Evolutionary conservation across 495 filamentous ascomycete species (phyloP).

Genomic region (Pyrenopolyporus hunteri): DNA sequence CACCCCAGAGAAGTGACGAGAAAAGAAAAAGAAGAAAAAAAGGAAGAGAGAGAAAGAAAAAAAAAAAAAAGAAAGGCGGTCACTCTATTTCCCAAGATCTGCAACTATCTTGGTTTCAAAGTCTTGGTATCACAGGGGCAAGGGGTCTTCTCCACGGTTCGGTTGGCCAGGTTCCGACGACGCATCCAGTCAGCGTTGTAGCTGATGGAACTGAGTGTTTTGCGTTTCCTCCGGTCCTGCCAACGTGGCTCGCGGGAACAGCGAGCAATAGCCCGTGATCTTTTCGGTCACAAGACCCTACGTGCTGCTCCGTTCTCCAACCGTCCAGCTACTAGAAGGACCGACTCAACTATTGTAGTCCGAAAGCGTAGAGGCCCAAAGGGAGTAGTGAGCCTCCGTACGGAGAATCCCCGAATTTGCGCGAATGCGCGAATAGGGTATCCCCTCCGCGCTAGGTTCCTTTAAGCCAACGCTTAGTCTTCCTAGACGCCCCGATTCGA

Average conservation of each 20-base stretch:
- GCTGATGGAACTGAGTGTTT: conserved; percentile 38
- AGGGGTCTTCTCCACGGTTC: conserved; percentile 22
- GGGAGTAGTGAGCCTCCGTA: conserved; percentile 9
- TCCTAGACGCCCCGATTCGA: conserved; percentile 23
- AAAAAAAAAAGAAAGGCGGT: conserved; percentile 23
- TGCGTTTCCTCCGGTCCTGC: conserved; percentile 29
- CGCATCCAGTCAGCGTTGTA: conserved; percentile 40
- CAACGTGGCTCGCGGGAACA: conserved; percentile 34
- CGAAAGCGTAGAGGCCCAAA: conserved; percentile 17
- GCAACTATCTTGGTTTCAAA: conserved; percentile 36
- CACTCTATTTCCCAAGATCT: conserved; percentile 33
- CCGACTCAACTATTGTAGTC: conserved; percentile 35
- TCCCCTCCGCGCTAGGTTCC: conserved; percentile 7
- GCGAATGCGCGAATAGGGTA: conserved; percentile 18
- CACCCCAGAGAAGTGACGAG: too few species aligned
- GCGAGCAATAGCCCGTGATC: conserved; percentile 16
- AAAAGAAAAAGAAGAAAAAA: too few species aligned
- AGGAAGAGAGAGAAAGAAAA: too few species aligned
- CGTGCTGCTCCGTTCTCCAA: conserved; percentile 31
- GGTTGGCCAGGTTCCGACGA: conserved; percentile 34
- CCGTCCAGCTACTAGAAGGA: conserved; percentile 32
- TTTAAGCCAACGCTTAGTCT: conserved; percentile 1
- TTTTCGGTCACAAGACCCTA: conserved; percentile 32
- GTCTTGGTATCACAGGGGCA: conserved; percentile 28
- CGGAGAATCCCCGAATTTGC: background rate